Conservation (phyloP, 768 basidiomycete genomes). For the Suillus luteus region DNA sequence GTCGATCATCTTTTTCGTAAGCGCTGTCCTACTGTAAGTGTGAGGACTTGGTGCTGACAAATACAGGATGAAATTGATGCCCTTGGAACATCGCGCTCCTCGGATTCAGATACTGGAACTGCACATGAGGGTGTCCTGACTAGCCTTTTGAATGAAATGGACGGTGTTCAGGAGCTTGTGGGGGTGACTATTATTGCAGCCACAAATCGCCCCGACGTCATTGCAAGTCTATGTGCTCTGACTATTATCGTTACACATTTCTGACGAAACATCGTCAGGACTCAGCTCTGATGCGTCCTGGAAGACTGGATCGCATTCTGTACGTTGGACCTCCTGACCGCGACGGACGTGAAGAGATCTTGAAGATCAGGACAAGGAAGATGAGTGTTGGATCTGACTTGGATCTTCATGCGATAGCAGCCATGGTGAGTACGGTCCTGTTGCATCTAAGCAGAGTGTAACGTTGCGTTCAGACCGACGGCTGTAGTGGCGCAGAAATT, state of each 20-base stretch:
- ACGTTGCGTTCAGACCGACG: slow-evolving; percentile 66
- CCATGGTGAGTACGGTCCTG: slow-evolving; percentile 51
- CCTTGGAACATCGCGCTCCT: slow-evolving; percentile 73
- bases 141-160: slow-evolving; percentile 96
- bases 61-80: slow-evolving; percentile 95
- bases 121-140: slow-evolving; percentile 88
- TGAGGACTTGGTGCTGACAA: slow-evolving; percentile 2
- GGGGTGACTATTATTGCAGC: slow-evolving; percentile 97
- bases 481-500: slow-evolving; percentile 96
- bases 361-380: slow-evolving; percentile 69
- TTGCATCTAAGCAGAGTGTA: slow-evolving; percentile 1
- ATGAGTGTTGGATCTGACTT: slow-evolving; percentile 82
- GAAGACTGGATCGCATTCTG: slow-evolving; percentile 89
- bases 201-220: slow-evolving; percentile 93
- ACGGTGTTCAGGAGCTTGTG: slow-evolving; percentile 91
- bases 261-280: slow-evolving; percentile 55
- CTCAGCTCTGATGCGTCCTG: slow-evolving; percentile 91
- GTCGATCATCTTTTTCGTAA: slow-evolving; percentile 94
- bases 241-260: neutral
- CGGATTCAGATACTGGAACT: slow-evolving; percentile 51
- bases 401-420: slow-evolving; percentile 66
- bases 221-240: slow-evolving; percentile 52
- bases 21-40: slow-evolving; percentile 26
- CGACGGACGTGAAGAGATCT: slow-evolving; percentile 78
- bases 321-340: slow-evolving; percentile 93